Evolutionary conservation across 108 stramenopile species (phyloP).

Genomic region (Skeletonema costatum): DNA sequence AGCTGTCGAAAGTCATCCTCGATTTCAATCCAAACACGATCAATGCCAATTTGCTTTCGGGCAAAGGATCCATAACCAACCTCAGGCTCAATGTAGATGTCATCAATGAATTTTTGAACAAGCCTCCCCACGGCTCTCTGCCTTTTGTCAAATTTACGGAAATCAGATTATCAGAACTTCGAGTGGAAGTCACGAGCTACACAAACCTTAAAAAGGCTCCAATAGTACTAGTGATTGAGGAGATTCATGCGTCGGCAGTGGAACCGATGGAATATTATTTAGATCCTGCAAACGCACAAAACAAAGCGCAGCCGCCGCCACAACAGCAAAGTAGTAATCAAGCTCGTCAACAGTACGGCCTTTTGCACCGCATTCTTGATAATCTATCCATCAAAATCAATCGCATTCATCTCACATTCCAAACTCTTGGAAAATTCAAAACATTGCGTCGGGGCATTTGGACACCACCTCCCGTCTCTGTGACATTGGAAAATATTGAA

Average conservation of each 20-base stretch:
- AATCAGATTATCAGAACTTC: slow-evolving; percentile 62
- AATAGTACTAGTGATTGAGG: slow-evolving; percentile 73
- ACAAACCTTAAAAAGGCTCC: slow-evolving; percentile 83
- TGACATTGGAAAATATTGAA: slow-evolving; percentile 51
- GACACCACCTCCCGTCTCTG: slow-evolving; percentile 63
- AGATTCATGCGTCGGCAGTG: slow-evolving; percentile 46
- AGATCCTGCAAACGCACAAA: slow-evolving; percentile 16
- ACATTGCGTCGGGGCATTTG: slow-evolving; percentile 64
- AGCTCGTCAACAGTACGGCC: slow-evolving; percentile 48
- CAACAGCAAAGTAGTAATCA: slow-evolving; percentile 1
- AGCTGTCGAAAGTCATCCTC: slow-evolving; percentile 77
- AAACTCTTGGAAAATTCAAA: slow-evolving; percentile 79
- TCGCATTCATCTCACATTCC: slow-evolving; percentile 52
- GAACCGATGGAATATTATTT: slow-evolving; percentile 62
- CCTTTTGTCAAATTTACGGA: slow-evolving; percentile 66
- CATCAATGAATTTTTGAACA: slow-evolving; percentile 58
- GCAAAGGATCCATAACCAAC: slow-evolving; percentile 77
- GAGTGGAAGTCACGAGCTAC: slow-evolving; percentile 76
- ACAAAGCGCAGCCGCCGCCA: not conserved
- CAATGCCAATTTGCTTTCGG: slow-evolving; percentile 79
- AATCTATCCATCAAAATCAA: slow-evolving; percentile 71
- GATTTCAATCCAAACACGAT: slow-evolving; percentile 77
- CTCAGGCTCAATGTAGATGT: slow-evolving; percentile 64
- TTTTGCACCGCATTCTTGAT: slow-evolving; percentile 77
- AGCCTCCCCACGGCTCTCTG: slow-evolving; percentile 25